These are phyloP conservation scores for Plenodomus tracheiphilus DNA, from an alignment of 2,329 filamentous ascomycete genomes.

Conservation along the genomic window DNA sequence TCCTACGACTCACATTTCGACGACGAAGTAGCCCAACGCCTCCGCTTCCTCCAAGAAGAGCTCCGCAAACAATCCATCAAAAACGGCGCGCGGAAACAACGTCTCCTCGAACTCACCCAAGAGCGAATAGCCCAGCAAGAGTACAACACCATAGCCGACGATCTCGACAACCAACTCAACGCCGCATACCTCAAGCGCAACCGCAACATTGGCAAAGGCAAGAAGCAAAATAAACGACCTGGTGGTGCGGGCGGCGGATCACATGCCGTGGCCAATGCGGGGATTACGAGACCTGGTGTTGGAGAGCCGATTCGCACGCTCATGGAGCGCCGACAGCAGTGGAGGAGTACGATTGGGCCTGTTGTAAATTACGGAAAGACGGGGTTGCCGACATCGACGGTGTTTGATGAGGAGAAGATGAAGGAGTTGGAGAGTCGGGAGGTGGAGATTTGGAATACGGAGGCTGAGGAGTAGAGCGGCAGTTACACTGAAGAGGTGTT, in stretches of 20 bases:
- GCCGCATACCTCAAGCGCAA: constrained; percentile 95
- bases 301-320: constrained; percentile 88
- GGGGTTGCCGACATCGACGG: constrained; percentile 72
- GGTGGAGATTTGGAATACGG: constrained; percentile 80
- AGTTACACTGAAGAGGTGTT: too few species aligned
- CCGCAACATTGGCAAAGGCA: constrained; percentile 89
- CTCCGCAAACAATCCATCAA: constrained; percentile 81
- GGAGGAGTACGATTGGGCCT: constrained; percentile 87
- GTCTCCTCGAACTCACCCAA: constrained; percentile 82
- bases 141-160: constrained; percentile 94
- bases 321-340: constrained; percentile 87
- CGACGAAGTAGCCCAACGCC: constrained; percentile 87
- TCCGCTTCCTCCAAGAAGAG: constrained; percentile 81
- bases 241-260: constrained; percentile 75
- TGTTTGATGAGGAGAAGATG: constrained; percentile 78
- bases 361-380: constrained; percentile 86
- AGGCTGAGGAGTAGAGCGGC: constrained; percentile 64
- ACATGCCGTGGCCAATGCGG: constrained; percentile 52
- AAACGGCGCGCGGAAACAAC: constrained; percentile 88
- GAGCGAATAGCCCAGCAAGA: constrained; percentile 96
- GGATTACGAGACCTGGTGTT: constrained; percentile 60
- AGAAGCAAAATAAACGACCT: constrained; percentile 78
- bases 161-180: constrained; percentile 93
- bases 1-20: constrained; percentile 91
- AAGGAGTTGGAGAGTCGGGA: constrained; percentile 72